Base-by-base conservation (phyloP, 257 asterid species). In the Solanum tarijense region DNA sequence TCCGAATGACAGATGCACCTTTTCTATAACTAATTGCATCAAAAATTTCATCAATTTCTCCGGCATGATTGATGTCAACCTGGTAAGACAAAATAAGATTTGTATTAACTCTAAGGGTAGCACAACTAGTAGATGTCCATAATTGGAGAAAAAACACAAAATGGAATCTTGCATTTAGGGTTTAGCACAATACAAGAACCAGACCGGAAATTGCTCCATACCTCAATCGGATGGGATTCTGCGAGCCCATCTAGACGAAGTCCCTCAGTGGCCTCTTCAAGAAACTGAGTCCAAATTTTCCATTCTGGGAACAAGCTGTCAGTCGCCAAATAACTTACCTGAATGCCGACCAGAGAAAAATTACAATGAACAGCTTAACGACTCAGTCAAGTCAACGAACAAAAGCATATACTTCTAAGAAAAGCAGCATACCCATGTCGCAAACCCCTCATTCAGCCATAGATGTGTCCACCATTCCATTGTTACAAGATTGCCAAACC, bases 391-490 rank as follows among this genome's bases (percentile, higher is more conserved):
- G 34, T 38, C 36, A 27, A 52, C 38, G 38, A 88, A 84, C 38
- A 85, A 25, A 87, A 87, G 46, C 69, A 88, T 60, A 41, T 46
- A 87, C 76, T 89, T 83, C 12, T 4, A 32, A 83, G 34, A 29
- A 62, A 73, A 83, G 10, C 89, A 90, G 78, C 32, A 89, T 94
- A 96, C 99, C 99, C 99, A 96, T 87, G 99, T 95, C 66, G 99
- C 99, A 73, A 96, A 96, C 89, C 99, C 99, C 92, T 95, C 99
- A 82, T 96, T 96, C 89, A 96, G 91, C 99, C 99, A 95, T 83
- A 96, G 91, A 92, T 96, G 99, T 3, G 99, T 96, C 99, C 99
- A 96, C 99, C 99, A 96, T 90, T 96, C 98, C 99, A 96, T 96
- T 29, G 98, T 96, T 86, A 96, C 98, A 79, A 96, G 99, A 94